Percentiles rank a stretch among this genome's conserved stretches.
Conservation (phyloP, 345 rosid species). For the Noccaea caerulescens region DNA sequence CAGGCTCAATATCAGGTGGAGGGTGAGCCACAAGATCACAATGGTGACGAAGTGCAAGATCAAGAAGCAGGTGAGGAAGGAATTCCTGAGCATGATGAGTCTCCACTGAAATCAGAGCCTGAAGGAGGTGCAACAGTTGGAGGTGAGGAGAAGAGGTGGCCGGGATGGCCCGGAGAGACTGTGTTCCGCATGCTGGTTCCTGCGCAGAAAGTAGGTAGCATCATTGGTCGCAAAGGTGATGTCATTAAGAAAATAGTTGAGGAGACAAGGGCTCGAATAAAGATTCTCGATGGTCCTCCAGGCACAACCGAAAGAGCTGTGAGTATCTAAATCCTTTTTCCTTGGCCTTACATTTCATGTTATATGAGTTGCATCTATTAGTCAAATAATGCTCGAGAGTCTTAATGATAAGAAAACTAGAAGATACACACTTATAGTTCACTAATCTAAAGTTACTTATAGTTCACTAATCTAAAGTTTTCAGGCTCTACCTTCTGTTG, state of each 20-base stretch:
- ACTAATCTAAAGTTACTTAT: slow-evolving; percentile 3
- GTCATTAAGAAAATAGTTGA: slow-evolving; percentile 96
- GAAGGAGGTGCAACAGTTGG: slow-evolving; percentile 48
- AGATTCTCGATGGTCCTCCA: slow-evolving; percentile 99
- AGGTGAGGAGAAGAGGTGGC: slow-evolving; percentile 88
- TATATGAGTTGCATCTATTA: slow-evolving; percentile 26
- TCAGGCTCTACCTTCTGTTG: slow-evolving; percentile 19
- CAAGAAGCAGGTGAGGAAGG: slow-evolving; percentile 45
- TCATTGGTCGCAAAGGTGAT: slow-evolving; percentile 97
- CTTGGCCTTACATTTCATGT: slow-evolving; percentile 21
- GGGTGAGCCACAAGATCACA: slow-evolving; percentile 35
- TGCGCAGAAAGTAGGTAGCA: slow-evolving; percentile 96
- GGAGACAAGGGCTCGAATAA: slow-evolving; percentile 96
- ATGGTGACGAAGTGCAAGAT: slow-evolving; percentile 41
- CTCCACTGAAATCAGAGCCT: slow-evolving; percentile 45
- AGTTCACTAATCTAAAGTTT: slow-evolving; percentile 1
- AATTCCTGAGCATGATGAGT: slow-evolving; percentile 42
- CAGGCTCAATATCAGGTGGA: slow-evolving; percentile 37
- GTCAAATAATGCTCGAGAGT: slow-evolving; percentile 15
- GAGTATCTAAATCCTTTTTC: slow-evolving; percentile 50
- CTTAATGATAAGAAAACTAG: slow-evolving; percentile 11
- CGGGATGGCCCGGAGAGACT: slow-evolving; percentile 99
- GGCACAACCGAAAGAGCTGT: slow-evolving; percentile 99
- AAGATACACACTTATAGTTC: slow-evolving; percentile 12
- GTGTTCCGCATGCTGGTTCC: slow-evolving; percentile 98